Evolutionary conservation across 192 early-diverging fungal genomes (phyloP).

Genomic region (Podila verticillata): DNA sequence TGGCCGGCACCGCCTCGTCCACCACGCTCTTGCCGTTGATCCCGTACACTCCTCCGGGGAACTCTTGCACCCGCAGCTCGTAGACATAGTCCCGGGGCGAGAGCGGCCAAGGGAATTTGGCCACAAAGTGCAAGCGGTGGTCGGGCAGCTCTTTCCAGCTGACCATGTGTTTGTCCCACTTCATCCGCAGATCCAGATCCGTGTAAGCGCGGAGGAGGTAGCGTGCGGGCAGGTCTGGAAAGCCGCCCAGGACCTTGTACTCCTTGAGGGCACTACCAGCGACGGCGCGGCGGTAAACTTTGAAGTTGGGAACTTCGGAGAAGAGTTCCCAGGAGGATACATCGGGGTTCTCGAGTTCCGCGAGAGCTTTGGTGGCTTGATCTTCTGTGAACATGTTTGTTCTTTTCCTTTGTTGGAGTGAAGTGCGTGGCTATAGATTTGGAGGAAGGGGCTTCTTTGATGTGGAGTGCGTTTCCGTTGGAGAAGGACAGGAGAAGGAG

Average conservation of each 20-base stretch:
- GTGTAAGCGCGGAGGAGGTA: constrained; percentile 52
- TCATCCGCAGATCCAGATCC: constrained; percentile 53
- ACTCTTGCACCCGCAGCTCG: constrained; percentile 25
- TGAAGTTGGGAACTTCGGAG: constrained; percentile 38
- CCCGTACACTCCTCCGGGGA: constrained; percentile 5
- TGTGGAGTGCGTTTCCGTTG: too few species aligned
- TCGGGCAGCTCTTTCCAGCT: constrained; percentile 20
- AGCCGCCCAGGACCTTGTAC: constrained; percentile 51
- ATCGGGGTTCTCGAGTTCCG: constrained; percentile 10
- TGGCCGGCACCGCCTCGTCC: constrained; percentile 15
- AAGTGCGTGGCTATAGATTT: neutral
- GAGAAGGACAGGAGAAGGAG: too few species aligned
- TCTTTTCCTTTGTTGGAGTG: neutral
- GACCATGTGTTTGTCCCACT: constrained; percentile 59
- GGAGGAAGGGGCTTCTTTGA: too few species aligned
- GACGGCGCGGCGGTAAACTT: constrained; percentile 40
- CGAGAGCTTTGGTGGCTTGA: constrained; percentile 13
- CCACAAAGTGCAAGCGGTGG: constrained; percentile 30
- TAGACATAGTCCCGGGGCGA: constrained; percentile 55
- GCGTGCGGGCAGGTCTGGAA: constrained; percentile 30
- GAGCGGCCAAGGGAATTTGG: constrained; percentile 55
- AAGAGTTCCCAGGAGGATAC: constrained; percentile 36
- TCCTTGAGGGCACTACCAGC: constrained; percentile 45
- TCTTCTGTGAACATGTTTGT: constrained; percentile 15
- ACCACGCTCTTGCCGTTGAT: constrained; percentile 18